Conservation (phyloP, 345 rosid genomes). For the Arabis hirsuta region DNA sequence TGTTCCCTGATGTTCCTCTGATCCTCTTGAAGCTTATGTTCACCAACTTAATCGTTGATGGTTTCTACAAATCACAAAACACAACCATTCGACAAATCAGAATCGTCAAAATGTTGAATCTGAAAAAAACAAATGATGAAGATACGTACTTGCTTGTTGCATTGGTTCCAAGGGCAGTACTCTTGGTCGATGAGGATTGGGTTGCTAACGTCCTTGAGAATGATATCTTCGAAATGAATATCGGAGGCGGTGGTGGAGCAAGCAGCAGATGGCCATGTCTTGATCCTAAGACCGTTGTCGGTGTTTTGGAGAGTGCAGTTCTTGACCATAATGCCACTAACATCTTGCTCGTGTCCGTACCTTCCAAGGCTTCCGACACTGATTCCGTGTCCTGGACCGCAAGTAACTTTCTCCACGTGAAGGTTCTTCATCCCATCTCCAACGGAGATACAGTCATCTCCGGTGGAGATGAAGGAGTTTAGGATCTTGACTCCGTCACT, state of each 20-base stretch:
- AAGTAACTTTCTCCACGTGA: slow-evolving; percentile 36
- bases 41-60: slow-evolving; percentile 53
- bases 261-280: slow-evolving; percentile 50
- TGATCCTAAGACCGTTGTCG: slow-evolving; percentile 51
- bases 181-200: slow-evolving; percentile 47
- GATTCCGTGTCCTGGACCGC: slow-evolving; percentile 47
- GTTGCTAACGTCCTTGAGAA: slow-evolving; percentile 36
- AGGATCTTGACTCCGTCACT: slow-evolving; percentile 40
- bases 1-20: slow-evolving; percentile 53
- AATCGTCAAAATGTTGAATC: neutral
- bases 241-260: slow-evolving; percentile 39
- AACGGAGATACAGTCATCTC: slow-evolving; percentile 47
- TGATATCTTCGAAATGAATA: slow-evolving; percentile 39
- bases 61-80: slow-evolving; percentile 17
- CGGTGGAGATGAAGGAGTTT: slow-evolving; percentile 39
- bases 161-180: slow-evolving; percentile 48
- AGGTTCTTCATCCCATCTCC: slow-evolving; percentile 42
- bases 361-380: slow-evolving; percentile 59
- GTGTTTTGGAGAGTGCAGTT: slow-evolving; percentile 41
- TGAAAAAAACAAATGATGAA: neutral
- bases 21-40: slow-evolving; percentile 56
- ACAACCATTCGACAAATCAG: neutral
- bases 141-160: slow-evolving; percentile 37
- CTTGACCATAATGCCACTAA: slow-evolving; percentile 39
- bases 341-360: slow-evolving; percentile 41